Base-by-base conservation (phyloP, 805 yeast species). In the Saturnispora dispora region DNA sequence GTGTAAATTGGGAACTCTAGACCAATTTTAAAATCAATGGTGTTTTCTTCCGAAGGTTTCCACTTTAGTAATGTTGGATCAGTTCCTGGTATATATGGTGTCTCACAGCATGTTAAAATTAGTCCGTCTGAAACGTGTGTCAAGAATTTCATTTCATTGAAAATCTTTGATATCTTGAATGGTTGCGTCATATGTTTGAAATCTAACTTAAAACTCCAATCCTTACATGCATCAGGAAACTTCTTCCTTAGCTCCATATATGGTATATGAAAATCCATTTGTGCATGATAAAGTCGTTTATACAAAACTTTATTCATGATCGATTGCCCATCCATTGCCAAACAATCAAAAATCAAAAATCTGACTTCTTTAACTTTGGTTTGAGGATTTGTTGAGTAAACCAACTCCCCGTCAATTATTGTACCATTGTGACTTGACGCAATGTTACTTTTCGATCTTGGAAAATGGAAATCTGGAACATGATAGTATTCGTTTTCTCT, bases 11-110 rank as follows among this genome's bases (percentile, higher is more conserved):
- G 79, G 59, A 87, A 86, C 35, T 75, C 75, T 53, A 88, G 66
- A 33, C 74, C 73, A 53, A 93, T 66, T 63, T 82, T 82, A 68
- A 88, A 93, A 67, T 93, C 99, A 43, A 95, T 79, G 0, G 97
- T 85, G 60, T 93, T 95, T 66, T 91, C 99, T 55, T 87, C 87
- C 11, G 95, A 88, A 2, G 99, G 98, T 63, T 93, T 93, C 99
- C 99, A 93, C 68, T 95, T 93, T 51, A 93, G 70, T 47, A 93
- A 71, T 6, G 88, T 79, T 0, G 80, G 76, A 65, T 93, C 98
- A 1, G 98, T 91, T 13, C 98, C 98, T 55, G 83, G 80, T 3
- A 79, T 73, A 67, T 93, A 93, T 0, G 96, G 95, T 1, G 91
- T 79, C 49, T 81, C 88, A 43, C 95, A 85, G 57, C 96, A 88